Conservation (phyloP, 2,329 filamentous ascomycete species). For the Plectosphaerella cucumerina region DNA sequence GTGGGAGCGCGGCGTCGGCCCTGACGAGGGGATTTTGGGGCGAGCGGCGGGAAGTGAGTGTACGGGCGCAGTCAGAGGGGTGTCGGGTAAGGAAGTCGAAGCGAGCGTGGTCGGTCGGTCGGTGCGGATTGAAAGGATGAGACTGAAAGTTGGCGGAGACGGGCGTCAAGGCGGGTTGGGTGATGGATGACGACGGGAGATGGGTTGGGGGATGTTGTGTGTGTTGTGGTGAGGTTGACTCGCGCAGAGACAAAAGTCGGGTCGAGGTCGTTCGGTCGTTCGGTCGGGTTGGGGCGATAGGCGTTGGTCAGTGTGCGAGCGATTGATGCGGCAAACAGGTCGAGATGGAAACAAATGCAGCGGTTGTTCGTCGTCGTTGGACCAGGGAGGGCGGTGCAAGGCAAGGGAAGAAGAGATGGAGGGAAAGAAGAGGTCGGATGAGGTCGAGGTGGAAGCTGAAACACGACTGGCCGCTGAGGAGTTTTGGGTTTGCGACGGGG, state of each 20-base stretch:
- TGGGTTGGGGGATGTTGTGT: background rate
- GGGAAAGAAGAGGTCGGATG: slow-evolving; percentile 1
- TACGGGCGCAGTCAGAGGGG: background rate
- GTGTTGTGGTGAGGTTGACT: background rate
- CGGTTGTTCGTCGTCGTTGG: background rate
- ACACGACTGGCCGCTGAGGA: background rate
- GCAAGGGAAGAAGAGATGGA: background rate
- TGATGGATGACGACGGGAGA: too few species aligned
- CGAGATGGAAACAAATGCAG: slow-evolving; percentile 6
- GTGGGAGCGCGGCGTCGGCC: too few species aligned
- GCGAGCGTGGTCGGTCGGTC: background rate
- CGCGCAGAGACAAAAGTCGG: background rate
- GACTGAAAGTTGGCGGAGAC: too few species aligned
- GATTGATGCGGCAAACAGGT: slow-evolving; percentile 6
- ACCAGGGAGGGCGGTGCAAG: background rate
- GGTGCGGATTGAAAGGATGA: background rate
- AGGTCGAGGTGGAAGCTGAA: slow-evolving; percentile 3
- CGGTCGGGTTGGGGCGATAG: background rate
- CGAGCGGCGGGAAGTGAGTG: background rate
- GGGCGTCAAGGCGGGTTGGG: too few species aligned
- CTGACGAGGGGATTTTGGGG: background rate
- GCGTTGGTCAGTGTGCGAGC: slow-evolving; percentile 3
- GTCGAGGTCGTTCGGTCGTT: slow-evolving; percentile 5
- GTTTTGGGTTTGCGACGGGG: slow-evolving; percentile 4
- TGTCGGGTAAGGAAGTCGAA: background rate